Base-by-base conservation (phyloP, 1,139 yeast species). In the Yamadazyma blattariae region DNA sequence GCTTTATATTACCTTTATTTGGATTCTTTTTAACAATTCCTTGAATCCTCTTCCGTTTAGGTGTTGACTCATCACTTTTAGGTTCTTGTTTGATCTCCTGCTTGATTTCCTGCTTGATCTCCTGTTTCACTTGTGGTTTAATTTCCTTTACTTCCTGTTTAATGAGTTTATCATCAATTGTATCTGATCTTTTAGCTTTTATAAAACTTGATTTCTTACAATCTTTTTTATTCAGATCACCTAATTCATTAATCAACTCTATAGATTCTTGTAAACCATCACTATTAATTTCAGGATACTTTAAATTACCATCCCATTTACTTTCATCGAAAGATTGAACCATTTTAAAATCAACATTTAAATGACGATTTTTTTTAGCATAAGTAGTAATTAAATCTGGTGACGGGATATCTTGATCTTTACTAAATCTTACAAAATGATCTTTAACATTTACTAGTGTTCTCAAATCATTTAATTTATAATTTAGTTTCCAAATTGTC, bases 391-490 rank as follows among this genome's bases (percentile, higher is more conserved):
- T 10, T 4, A 32, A n/a, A 7, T 31, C 33, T 11, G 29, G 19
- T 8, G 22, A 23, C 4, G 25, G 17, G 11, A 26, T 16, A 11
- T 35, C 35, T 12, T 28, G 32, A 14, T 30, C 27, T 15, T 20
- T 29, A 13, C 32, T 35, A 22, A 23, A 35, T 16, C 32, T 18
- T 25, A 54, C 56, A 37, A 63, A 69, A 21, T 56, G 54, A 36
- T 70, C 75, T 39, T 66, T 67, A 5, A 44, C 47, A 1, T 43
- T 40, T 2, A 69, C 41, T 4, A 56, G 36, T 9, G 43, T 45
- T 21, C 56, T 50, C 26, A 69, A 42, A 15, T 49, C 44, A 2
- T 42, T 36, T n/a, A 56, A 40, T 37, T 59, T 51, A 24, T 44
- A 43, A 17, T 54, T 39, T 23, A 64, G 46, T 27, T 60, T 48